Conservation (phyloP, 2,329 filamentous ascomycete species). For the Exophiala dermatitidis region DNA sequence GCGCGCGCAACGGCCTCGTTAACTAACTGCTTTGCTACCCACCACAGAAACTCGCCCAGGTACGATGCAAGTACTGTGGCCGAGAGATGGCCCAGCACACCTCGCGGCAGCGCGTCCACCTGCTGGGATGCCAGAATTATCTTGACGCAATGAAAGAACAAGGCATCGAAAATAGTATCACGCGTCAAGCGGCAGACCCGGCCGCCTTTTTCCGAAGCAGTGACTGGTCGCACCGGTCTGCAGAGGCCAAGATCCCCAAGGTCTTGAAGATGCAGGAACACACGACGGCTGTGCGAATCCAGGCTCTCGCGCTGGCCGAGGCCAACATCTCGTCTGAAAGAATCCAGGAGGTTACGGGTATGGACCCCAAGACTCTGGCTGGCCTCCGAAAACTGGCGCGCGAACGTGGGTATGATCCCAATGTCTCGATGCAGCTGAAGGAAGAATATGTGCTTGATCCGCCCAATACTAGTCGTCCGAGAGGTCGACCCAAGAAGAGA, state of each 20-base stretch:
- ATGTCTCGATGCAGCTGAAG: constrained; percentile 27
- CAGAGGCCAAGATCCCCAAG: constrained; percentile 25
- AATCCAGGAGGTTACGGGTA: constrained; percentile 28
- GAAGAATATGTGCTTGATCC: constrained; percentile 28
- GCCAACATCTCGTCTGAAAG: constrained; percentile 26
- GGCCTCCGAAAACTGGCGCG: constrained; percentile 25
- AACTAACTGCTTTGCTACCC: not conserved
- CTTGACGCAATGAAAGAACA: constrained; percentile 27
- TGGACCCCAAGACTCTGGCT: constrained; percentile 27
- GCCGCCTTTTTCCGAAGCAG: constrained; percentile 23
- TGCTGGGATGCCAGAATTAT: constrained; percentile 26
- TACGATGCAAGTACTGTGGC: constrained; percentile 28
- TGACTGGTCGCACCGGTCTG: constrained; percentile 19
- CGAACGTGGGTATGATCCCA: constrained; percentile 27
- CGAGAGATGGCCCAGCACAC: constrained; percentile 28
- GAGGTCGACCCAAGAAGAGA: constrained; percentile 28
- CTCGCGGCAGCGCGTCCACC: constrained; percentile 28
- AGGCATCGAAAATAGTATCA: constrained; percentile 27
- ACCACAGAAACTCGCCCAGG: constrained; percentile 27
- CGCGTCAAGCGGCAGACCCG: constrained; percentile 27
- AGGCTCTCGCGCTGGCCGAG: constrained; percentile 26
- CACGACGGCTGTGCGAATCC: constrained; percentile 25
- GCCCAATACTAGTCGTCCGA: constrained; percentile 24
- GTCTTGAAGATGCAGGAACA: constrained; percentile 27
- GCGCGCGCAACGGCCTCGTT: not conserved